Base-by-base conservation (phyloP, 345 rosid genomes). In the Melaleuca alternifolia region DNA sequence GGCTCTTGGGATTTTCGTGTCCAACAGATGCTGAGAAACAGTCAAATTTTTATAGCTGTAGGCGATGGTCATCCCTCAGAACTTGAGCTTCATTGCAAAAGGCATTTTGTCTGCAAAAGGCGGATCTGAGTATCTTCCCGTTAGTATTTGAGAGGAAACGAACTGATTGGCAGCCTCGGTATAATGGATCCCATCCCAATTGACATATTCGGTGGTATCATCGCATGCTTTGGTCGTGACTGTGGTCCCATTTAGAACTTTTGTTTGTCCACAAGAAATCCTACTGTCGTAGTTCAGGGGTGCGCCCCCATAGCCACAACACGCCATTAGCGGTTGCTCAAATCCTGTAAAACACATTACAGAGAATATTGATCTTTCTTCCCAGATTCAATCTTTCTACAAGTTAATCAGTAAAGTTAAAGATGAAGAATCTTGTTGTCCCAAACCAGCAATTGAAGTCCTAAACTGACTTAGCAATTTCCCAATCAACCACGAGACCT, bases 131-230 rank as follows among this genome's bases (percentile, higher is more conserved):
- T 91, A 96, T 83, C 91, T 95, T 26, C 99, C 98, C 0, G 98
- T 94, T 85, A 96, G 95, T 84, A 97, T 94, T 87, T 95, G 96
- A 7, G 95, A 91, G 23, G 97, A 92, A 86, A 96, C 91, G 20
- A 93, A 89, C 44, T 93, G 92, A 90, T 97, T 97, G 30, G 98
- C 97, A 41, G 98, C 98, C 91, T 97, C 98, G 3, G 98, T 93
- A 85, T 93, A 97, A 91, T 97, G 99, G 86, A 97, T 97, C 26
- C 99, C 99, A 87, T 97, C 99, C 99, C 98, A 97, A 48, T 91
- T 97, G 23, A 97, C 92, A 89, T 96, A 93, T 86, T 97, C 97
- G 5, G 96, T 94, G 87, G 95, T 93, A 56, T 96, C 99, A 51
- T 85, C 88, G 87, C 99, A 97, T 33, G 93, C 95, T 89, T 92